Percentiles rank a stretch among this genome's conserved stretches.
Conservation (phyloP, 2,329 filamentous ascomycete genomes). For the Xylaria sp. region DNA sequence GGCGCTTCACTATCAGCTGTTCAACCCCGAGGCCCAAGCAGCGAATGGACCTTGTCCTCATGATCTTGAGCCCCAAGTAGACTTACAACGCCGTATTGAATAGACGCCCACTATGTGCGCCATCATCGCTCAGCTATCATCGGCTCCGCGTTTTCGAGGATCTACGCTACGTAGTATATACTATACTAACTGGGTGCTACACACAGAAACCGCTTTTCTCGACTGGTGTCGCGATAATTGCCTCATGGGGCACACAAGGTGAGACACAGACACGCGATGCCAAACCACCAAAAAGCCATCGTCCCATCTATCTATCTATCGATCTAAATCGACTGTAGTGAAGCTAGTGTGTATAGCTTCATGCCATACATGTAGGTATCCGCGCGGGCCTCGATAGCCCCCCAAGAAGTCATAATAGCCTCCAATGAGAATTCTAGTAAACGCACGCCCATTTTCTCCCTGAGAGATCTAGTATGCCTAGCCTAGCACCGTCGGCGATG, state of each 20-base stretch:
- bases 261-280: constrained; percentile 4
- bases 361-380: constrained; percentile 10
- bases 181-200: neutral
- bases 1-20: constrained; percentile 30
- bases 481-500: constrained; percentile 16
- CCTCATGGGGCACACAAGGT: constrained; percentile 9
- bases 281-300: constrained; percentile 6
- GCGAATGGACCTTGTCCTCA: constrained; percentile 26
- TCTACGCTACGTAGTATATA: neutral
- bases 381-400: constrained; percentile 8
- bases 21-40: constrained; percentile 7
- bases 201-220: neutral
- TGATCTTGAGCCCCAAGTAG: neutral
- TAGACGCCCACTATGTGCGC: constrained; percentile 8
- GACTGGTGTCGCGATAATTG: constrained; percentile 16
- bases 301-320: constrained; percentile 2
- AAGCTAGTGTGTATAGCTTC: neutral
- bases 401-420: constrained; percentile 11
- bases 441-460: neutral
- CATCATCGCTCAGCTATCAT: constrained; percentile 19
- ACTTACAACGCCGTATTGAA: constrained; percentile 11
- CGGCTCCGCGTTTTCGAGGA: neutral
- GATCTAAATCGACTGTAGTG: neutral
- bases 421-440: constrained; percentile 32
- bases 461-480: constrained; percentile 10